Conservation (phyloP, 2,329 filamentous ascomycete genomes). For the Chrysoporthe cubensis region DNA sequence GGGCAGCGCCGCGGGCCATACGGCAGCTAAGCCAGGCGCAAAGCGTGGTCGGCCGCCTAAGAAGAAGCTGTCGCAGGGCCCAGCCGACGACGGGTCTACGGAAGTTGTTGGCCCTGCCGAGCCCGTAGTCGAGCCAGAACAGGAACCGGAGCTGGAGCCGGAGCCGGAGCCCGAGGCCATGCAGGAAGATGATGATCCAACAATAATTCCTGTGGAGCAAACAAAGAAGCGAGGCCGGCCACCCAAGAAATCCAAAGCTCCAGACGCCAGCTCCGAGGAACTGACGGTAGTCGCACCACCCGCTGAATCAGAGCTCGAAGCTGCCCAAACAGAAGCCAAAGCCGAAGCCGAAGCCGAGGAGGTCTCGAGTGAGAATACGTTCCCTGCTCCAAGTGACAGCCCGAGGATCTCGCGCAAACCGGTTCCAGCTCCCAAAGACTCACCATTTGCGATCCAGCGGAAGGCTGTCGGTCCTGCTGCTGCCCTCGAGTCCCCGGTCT, state of each 20-base stretch:
- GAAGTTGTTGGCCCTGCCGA: not conserved
- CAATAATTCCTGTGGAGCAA: slow-evolving; percentile 30
- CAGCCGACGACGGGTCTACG: slow-evolving; percentile 4
- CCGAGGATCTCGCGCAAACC: slow-evolving; percentile 28
- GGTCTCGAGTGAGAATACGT: slow-evolving; percentile 24
- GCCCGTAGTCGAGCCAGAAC: slow-evolving; percentile 11
- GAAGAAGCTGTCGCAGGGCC: slow-evolving; percentile 29
- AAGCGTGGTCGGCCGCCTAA: slow-evolving; percentile 25
- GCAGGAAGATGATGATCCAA: slow-evolving; percentile 29
- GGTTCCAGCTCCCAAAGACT: slow-evolving; percentile 27
- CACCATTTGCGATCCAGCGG: slow-evolving; percentile 28
- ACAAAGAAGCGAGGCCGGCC: slow-evolving; percentile 38
- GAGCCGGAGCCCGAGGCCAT: slow-evolving; percentile 32
- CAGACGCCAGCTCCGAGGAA: slow-evolving; percentile 15
- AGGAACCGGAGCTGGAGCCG: slow-evolving; percentile 7
- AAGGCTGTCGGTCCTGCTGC: slow-evolving; percentile 38
- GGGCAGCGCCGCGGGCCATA: slow-evolving; percentile 15
- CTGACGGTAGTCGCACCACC: not conserved
- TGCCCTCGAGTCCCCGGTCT: slow-evolving; percentile 28
- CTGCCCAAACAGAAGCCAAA: slow-evolving; percentile 24
- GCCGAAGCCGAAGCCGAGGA: slow-evolving; percentile 25
- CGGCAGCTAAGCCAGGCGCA: slow-evolving; percentile 18
- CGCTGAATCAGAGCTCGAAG: slow-evolving; percentile 7
- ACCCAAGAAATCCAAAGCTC: slow-evolving; percentile 36
- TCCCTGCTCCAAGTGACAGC: slow-evolving; percentile 18